Conservation (phyloP, 768 basidiomycete genomes). For the Trametes elegans region DNA sequence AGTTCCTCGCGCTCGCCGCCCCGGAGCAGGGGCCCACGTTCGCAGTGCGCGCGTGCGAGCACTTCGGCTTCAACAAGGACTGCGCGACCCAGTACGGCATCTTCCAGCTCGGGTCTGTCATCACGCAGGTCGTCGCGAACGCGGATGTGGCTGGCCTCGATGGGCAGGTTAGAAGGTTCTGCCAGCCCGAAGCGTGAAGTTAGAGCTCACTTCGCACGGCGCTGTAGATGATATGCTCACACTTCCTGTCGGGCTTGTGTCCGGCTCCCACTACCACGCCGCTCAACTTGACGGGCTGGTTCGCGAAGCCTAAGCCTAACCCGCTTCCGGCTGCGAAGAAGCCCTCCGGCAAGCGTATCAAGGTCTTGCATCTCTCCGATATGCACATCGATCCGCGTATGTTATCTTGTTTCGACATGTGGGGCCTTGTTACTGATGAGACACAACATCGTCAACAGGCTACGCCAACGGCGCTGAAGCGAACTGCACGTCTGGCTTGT, state of each 20-base stretch:
- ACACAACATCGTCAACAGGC: slow-evolving; percentile 37
- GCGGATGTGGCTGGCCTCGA: slow-evolving; percentile 72
- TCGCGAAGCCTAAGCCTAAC: slow-evolving; percentile 73
- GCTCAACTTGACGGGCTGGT: slow-evolving; percentile 67
- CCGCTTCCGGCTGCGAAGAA: slow-evolving; percentile 57
- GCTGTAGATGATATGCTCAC: slow-evolving; percentile 9
- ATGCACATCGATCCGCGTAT: slow-evolving; percentile 72
- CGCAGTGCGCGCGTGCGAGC: slow-evolving; percentile 57
- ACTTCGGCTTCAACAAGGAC: slow-evolving; percentile 44
- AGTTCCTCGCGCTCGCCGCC: slow-evolving; percentile 63
- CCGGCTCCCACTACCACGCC: slow-evolving; percentile 55
- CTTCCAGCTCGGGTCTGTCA: slow-evolving; percentile 50
- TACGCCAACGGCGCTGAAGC: slow-evolving; percentile 70
- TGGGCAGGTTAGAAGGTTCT: slow-evolving; percentile 50
- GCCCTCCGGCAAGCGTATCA: slow-evolving; percentile 62
- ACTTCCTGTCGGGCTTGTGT: slow-evolving; percentile 50
- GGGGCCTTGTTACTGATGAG: not conserved
- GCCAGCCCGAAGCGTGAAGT: not conserved
- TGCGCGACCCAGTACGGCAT: slow-evolving; percentile 51
- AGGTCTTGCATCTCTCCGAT: slow-evolving; percentile 76
- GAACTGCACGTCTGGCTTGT: slow-evolving; percentile 65
- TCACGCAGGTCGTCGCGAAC: slow-evolving; percentile 71
- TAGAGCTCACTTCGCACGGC: not conserved
- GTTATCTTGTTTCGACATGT: slow-evolving; percentile 17
- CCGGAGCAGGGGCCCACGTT: slow-evolving; percentile 60